A percentile compares a stretch with the other conserved stretches of the same genome.
Evolutionary conservation across 805 yeast species (phyloP).

Genomic region (Metschnikowia rubicola): DNA sequence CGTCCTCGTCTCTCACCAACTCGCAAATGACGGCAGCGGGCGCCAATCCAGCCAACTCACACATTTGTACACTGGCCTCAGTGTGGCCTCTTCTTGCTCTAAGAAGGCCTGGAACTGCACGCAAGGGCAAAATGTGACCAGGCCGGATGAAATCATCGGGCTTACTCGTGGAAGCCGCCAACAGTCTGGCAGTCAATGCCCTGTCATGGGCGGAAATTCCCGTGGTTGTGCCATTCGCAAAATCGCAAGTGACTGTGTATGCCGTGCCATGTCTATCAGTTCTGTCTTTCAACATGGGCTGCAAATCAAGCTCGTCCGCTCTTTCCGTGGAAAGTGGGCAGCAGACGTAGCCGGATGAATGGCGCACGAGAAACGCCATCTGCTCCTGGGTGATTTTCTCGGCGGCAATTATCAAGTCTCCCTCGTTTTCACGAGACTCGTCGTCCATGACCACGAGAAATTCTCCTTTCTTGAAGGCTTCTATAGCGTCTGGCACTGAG

Average conservation of each 20-base stretch:
- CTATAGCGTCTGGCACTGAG: constrained; percentile 66
- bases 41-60: constrained; percentile 67
- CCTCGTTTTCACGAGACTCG: constrained; percentile 94
- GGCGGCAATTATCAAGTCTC: constrained; percentile 95
- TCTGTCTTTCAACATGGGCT: constrained; percentile 60
- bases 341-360: constrained; percentile 89
- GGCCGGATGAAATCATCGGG: constrained; percentile 80
- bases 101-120: constrained; percentile 86
- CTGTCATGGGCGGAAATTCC: constrained; percentile 96
- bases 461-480: constrained; percentile 66
- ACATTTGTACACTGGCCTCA: constrained; percentile 91
- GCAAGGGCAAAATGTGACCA: constrained; percentile 89
- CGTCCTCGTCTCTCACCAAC: constrained; percentile 88
- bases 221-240: constrained; percentile 85
- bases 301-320: constrained; percentile 79
- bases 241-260: constrained; percentile 89
- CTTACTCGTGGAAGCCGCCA: constrained; percentile 58
- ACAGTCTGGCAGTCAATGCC: constrained; percentile 69
- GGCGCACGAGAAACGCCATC: constrained; percentile 91
- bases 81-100: constrained; percentile 89
- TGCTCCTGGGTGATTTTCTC: constrained; percentile 69
- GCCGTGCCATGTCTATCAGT: constrained; percentile 94
- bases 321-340: constrained; percentile 75
- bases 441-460: constrained; percentile 96
- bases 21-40: constrained; percentile 95